phyloP scores from a whole-genome alignment of 805 yeast species.

The Saccharomycopsis vini region DNA sequence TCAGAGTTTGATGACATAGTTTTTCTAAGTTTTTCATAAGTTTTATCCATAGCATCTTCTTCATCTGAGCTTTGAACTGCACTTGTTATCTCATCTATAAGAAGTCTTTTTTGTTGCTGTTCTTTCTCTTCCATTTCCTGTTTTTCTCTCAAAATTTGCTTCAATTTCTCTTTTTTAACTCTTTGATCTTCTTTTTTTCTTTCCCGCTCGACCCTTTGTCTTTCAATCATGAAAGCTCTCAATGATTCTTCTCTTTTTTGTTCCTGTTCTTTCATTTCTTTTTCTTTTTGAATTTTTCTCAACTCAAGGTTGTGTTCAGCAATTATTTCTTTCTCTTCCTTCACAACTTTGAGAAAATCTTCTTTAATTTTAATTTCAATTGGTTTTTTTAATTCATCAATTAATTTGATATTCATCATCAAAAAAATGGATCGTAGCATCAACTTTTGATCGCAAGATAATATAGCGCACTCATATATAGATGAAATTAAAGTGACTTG shows the following conservation, averaged over 20 bases:
- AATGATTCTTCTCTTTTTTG: constrained; percentile 3
- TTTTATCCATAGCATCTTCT: too few relatives aligned
- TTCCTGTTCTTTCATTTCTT: neutral
- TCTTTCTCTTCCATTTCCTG: too few relatives aligned
- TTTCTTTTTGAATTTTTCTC: neutral
- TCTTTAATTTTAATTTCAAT: constrained; percentile 18
- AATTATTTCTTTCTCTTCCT: constrained; percentile 1
- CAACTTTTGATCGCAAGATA: constrained; percentile 56
- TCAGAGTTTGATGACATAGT: too few relatives aligned
- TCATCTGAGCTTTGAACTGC: too few relatives aligned
- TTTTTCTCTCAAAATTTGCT: neutral
- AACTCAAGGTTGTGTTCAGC: neutral
- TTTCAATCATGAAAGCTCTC: neutral
- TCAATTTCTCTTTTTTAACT: constrained; percentile 1
- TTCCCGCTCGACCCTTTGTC: constrained; percentile 6
- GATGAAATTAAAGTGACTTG: constrained; percentile 34
- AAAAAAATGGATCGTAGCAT: constrained; percentile 49
- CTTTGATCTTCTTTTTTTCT: constrained; percentile 13
- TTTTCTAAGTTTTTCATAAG: too few relatives aligned
- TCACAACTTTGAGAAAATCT: neutral
- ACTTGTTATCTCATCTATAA: too few relatives aligned
- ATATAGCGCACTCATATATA: constrained; percentile 51
- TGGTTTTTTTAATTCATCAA: constrained; percentile 26
- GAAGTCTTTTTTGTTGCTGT: too few relatives aligned
- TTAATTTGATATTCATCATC: constrained; percentile 37